phyloP scores from a whole-genome alignment of 805 yeast genomes.

The Yarrowia divulgata region DNA sequence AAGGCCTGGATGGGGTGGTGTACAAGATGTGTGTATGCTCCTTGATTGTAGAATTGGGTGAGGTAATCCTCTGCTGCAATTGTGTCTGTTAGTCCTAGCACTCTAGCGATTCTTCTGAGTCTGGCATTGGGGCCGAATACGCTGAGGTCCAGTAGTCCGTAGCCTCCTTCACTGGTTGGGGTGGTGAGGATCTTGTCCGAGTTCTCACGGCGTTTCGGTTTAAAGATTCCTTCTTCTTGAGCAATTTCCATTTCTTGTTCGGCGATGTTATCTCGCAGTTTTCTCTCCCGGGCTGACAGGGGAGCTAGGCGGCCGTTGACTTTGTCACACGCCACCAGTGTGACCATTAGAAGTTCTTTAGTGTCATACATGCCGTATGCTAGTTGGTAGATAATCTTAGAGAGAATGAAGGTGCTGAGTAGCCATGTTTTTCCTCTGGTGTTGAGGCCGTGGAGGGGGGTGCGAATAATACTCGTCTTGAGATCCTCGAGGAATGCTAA shows the following conservation, averaged over 20 bases:
- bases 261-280: neutral
- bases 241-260: neutral
- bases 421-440: neutral
- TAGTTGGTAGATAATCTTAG: neutral
- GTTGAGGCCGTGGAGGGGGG: neutral
- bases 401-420: neutral
- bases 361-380: neutral
- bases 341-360: neutral
- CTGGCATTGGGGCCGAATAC: neutral
- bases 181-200: neutral
- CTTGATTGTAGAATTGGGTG: neutral
- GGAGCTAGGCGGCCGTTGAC: neutral
- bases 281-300: neutral
- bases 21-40: neutral
- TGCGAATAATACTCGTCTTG: neutral
- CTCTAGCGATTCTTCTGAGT: neutral
- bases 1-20: neutral
- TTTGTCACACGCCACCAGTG: neutral
- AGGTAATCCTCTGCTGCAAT: neutral
- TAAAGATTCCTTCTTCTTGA: neutral
- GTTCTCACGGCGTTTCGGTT: neutral
- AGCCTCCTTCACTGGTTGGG: neutral
- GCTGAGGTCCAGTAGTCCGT: neutral
- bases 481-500: neutral
- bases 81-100: neutral